Conservation (phyloP, 2,329 filamentous ascomycete species). For the Raffaelea albimanens region DNA sequence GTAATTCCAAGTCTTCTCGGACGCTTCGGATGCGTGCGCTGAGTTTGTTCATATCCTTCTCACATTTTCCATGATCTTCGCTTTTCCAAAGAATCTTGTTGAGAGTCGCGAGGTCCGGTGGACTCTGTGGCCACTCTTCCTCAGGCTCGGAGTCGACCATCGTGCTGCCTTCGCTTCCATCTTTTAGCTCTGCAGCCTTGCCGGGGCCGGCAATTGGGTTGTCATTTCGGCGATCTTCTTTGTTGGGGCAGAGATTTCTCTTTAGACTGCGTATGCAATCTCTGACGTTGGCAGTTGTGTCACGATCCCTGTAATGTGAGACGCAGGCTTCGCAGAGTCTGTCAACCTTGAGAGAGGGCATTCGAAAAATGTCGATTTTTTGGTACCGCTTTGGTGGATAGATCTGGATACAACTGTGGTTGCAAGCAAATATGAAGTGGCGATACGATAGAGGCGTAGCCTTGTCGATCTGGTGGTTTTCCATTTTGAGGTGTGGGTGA, state of each 20-base stretch:
- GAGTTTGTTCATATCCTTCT: slow-evolving; percentile 1
- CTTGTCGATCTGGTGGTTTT: neutral
- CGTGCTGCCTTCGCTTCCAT: neutral
- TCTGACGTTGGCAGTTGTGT: neutral
- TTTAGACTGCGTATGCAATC: neutral
- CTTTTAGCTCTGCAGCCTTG: no score
- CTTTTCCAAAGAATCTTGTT: neutral
- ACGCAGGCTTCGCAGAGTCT: neutral
- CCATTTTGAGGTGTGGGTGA: neutral
- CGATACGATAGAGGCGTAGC: slow-evolving; percentile 1
- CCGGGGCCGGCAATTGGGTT: no score
- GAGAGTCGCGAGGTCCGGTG: neutral
- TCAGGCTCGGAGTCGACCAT: neutral
- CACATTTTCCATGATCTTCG: neutral
- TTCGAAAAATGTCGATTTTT: neutral
- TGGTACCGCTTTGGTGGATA: slow-evolving; percentile 2
- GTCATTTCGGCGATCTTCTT: neutral
- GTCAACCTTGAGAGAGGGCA: neutral
- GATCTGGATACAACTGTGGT: slow-evolving; percentile 1
- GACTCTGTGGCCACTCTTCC: neutral
- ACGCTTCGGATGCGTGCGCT: slow-evolving; percentile 6
- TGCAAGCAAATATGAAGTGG: slow-evolving; percentile 7
- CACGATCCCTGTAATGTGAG: neutral
- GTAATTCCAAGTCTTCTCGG: slow-evolving; percentile 7
- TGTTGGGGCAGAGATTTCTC: neutral